Base-by-base conservation (phyloP, 2,329 filamentous ascomycete genomes). In the Botryotinia calthae region DNA sequence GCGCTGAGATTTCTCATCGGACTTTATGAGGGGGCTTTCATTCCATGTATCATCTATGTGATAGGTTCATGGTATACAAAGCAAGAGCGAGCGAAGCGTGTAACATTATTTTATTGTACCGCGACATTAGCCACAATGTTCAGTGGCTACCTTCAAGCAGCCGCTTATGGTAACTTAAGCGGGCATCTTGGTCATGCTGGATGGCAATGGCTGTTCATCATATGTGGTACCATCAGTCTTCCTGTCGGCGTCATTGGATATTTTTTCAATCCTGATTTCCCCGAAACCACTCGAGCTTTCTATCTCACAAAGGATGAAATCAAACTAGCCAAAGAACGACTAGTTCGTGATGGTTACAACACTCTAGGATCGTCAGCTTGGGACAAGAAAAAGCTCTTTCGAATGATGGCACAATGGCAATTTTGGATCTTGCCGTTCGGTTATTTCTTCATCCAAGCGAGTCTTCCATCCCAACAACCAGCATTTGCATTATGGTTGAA, bases 171-270 rank as follows among this genome's bases (percentile, higher is more conserved):
- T 0, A 81, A 82, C 25, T 81, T 85, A 70, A 78, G 83, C 56
- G 82, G 83, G 0, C 75, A 75, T 2, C 71, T 78, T 2, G 83
- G 83, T 0, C 78, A 82, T 4, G 73, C 77, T 0, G 84, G 82
- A 0, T 85, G 83, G 84, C 81, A 83, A 70, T 86, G 84, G 84
- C 79, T 85, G 4, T 86, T 85, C 64, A 81, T 82, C 44, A 83
- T 87, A 56, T 86, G 88, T 74, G 86, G 86, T 1, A 80, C 87
- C 31, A 86, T 89, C 71, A 87, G 85, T 10, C 71, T 89, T 2
- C 87, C 87, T 0, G 81, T 89, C 2, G 86, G 86, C 2, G 56
- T 87, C 2, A 87, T 87, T 73, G 86, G 86, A 37, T 85, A 85
- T 75, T 71, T 86, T 18, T 80, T 83, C 72, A 83, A 83, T 72